Base-by-base conservation (phyloP, 2,329 filamentous ascomycete genomes). In the Lasiodiplodia hormozganensis region DNA sequence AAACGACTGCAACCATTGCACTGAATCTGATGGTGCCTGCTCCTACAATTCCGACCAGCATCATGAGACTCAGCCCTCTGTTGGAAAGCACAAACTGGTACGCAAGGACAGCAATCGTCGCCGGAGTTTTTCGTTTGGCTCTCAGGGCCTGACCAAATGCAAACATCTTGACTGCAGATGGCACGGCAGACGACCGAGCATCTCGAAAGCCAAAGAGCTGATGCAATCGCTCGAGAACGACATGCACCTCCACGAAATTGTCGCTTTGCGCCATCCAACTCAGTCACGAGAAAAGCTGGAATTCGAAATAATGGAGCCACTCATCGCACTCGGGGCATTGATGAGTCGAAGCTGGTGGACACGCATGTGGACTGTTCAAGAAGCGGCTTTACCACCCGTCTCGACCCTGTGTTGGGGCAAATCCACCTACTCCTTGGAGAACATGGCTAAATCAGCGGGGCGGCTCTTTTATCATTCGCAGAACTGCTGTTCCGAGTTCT, bases 261-360 rank as follows among this genome's bases (percentile, higher is more conserved):
- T 7, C 3, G 18, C 60, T 0, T 11, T 62, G n/a, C 6, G 1
- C 16, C 14, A 62, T 21, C 3, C 28, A 5, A 0, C 38, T 25
- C 8, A 4, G 1, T 0, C 2, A 10, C 18, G 21, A 16, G 40
- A 51, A 1, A 16, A 12, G 0, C 31, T 23, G 10, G 28, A 38
- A 10, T 62, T 36, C 25, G 40, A 51, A 16, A 14, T 14, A 16
- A n/a, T 62, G 36, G 58, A 62, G 10, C 40, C 58, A 3, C 16
- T 62, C 18, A 12, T 62, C 7, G 60, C 60, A 12, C 60, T 62
- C 21, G 40, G 40, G 2, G 60, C 40, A 10, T 52, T 62, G 21
- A 21, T 62, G 25, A 38, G 21, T 10, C 40, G 60, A 25, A 62
- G 18, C 5, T 62, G 60, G 60, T 62, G 60, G 60, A 49, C 60